Conservation (phyloP, 345 rosid genomes). For the Zanthoxylum bungeanum region DNA sequence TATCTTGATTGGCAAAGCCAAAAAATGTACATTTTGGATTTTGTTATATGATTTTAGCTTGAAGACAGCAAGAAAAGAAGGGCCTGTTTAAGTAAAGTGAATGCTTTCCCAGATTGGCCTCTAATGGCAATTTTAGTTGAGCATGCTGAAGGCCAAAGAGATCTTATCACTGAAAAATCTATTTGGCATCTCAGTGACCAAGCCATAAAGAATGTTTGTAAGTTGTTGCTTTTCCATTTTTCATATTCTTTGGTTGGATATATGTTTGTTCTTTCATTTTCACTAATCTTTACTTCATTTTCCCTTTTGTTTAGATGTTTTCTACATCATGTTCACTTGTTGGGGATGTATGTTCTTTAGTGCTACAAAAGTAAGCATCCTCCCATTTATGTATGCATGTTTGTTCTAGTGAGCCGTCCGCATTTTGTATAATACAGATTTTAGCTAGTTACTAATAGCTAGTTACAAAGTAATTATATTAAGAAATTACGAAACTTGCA, state of each 20-base stretch:
- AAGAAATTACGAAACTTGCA: too few relatives aligned
- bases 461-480: too few relatives aligned
- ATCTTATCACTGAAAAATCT: conserved; percentile 59
- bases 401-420: too few relatives aligned
- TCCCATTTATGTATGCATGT: too few relatives aligned
- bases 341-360: conserved; percentile 89
- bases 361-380: too few relatives aligned
- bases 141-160: conserved; percentile 68
- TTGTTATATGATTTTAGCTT: conserved; percentile 13
- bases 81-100: conserved; percentile 35
- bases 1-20: neutral
- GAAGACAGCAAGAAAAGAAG: conserved; percentile 28
- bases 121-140: conserved; percentile 85
- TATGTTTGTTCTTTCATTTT: too few relatives aligned
- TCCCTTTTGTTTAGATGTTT: conserved; percentile 61
- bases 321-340: conserved; percentile 84
- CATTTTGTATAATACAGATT: too few relatives aligned
- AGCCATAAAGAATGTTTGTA: too few relatives aligned
- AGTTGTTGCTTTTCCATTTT: too few relatives aligned
- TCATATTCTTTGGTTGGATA: too few relatives aligned
- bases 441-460: too few relatives aligned
- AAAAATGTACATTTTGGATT: neutral
- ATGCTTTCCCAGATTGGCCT: conserved; percentile 69
- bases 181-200: conserved; percentile 87
- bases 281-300: neutral